Evolutionary conservation across 2,329 filamentous ascomycete species (phyloP).

Genomic region (Aspergillus ibericus): DNA sequence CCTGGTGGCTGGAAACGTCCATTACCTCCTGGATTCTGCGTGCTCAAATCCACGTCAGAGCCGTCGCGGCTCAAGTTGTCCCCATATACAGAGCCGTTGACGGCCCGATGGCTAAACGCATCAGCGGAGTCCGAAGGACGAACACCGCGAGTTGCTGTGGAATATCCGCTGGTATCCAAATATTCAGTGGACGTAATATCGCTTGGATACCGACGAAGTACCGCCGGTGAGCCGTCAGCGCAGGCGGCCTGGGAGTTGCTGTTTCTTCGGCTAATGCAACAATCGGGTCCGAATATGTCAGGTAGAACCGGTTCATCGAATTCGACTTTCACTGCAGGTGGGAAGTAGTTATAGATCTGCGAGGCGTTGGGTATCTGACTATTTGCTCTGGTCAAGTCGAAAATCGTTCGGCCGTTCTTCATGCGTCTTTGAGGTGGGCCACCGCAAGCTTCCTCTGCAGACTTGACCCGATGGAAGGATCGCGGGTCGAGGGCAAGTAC

Average conservation of each 20-base stretch:
- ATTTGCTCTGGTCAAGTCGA: conserved; percentile 33
- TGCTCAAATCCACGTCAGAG: conserved; percentile 14
- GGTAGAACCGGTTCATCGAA: conserved; percentile 25
- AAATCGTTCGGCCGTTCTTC: conserved; percentile 21
- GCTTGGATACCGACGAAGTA: background rate
- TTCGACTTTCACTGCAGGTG: conserved; percentile 20
- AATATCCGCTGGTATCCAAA: background rate
- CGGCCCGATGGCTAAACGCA: conserved; percentile 19
- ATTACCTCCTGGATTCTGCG: conserved; percentile 5
- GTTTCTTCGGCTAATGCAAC: conserved; percentile 15
- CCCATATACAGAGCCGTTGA: conserved; percentile 21
- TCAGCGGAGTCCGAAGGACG: conserved; percentile 16
- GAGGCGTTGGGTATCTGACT: conserved; percentile 30
- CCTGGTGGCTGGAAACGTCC: background rate
- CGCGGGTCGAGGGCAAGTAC: conserved; percentile 49
- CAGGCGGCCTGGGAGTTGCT: background rate
- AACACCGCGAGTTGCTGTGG: background rate
- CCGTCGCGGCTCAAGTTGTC: conserved; percentile 15
- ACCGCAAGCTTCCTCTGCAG: conserved; percentile 43
- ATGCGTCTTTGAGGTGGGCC: conserved; percentile 26
- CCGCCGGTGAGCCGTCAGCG: background rate
- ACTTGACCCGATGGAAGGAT: conserved; percentile 38
- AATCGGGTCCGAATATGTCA: conserved; percentile 32
- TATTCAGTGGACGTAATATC: background rate
- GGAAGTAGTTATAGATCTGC: conserved; percentile 28